Evolutionary conservation across 495 filamentous ascomycete species (phyloP), one percentile per base, ranked within the genome.

Genomic region (Xylaria telfairii): DNA sequence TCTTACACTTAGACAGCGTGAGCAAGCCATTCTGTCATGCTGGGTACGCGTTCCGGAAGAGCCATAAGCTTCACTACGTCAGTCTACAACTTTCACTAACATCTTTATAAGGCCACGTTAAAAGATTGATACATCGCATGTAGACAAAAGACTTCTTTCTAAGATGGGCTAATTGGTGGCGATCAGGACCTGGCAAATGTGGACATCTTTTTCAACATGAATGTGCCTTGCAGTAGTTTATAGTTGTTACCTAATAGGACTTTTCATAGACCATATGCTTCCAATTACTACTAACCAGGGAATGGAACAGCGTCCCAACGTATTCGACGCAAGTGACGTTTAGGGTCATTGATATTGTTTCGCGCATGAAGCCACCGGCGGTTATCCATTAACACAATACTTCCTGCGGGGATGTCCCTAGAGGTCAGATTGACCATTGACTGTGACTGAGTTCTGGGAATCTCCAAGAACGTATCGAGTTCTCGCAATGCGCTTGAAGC

Each of bases 321-420:
- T 0, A 84, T 79, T 9, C 82, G 61, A 0, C 81, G 77, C 10
- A 84, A 65, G 56, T 81, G 77, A 6, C 82, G 75, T 13, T 72
- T 57, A 1, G 80, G 78, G 56, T 84, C 82, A 19, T 72, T 77
- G n/a, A 84, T 69, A 4, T 79, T 65, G 63, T 72, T 82, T 4
- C 82, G 72, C 2, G 79, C 59, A 77, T 84, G 81, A 15, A 84
- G 68, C 78, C 79, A 84, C 1, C 79, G 75, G 0, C 70, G 60
- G 68, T 83, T 84, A 63, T 83, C 81, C 47, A 82, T 67, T 37
- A 83, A 21, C 46, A 83, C 69, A 37, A 83, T 77, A 6, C 79
- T 74, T 1, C 78, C 74, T 34, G 54, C 21, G 0, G 75, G 80
- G 1, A 84, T n/a, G 21, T 4, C 69, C 1, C 75, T 47, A 0